Percentiles rank a stretch among this genome's conserved stretches.
Conservation (phyloP, 169 alveolate genomes). For the Cryptosporidium viatorum region DNA sequence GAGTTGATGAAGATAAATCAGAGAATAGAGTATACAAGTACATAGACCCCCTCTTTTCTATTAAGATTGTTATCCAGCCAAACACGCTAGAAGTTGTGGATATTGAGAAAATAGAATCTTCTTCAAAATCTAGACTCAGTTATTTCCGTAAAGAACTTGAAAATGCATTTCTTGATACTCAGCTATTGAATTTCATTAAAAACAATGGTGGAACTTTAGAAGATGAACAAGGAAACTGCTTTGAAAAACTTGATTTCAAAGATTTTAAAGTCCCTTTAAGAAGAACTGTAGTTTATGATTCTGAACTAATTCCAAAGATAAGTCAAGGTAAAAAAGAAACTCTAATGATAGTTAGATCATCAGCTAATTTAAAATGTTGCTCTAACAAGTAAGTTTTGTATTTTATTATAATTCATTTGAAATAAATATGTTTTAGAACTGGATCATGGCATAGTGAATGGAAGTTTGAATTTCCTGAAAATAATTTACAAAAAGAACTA, state of each 20-base stretch:
- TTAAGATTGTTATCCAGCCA: constrained; percentile 16
- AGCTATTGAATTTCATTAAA: not conserved
- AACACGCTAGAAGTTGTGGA: constrained; percentile 39
- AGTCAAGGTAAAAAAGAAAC: constrained; percentile 21
- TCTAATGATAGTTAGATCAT: constrained; percentile 27
- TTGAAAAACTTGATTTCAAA: constrained; percentile 12
- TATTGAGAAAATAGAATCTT: constrained; percentile 25
- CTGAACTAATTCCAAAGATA: constrained; percentile 44
- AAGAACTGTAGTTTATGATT: constrained; percentile 62
- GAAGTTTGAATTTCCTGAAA: constrained; percentile 47
- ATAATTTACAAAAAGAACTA: not conserved
- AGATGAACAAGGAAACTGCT: not conserved
- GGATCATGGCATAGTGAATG: constrained; percentile 70
- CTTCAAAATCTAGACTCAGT: constrained; percentile 2
- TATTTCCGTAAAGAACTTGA: constrained; percentile 16
- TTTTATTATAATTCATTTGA: not conserved
- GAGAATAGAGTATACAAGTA: constrained; percentile 24
- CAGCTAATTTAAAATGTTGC: constrained; percentile 26
- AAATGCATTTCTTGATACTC: constrained; percentile 30
- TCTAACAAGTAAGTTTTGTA: constrained; percentile 46
- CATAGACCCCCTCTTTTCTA: constrained; percentile 29
- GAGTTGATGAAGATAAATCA: not conserved
- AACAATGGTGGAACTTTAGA: not conserved
- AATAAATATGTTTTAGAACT: constrained; percentile 15
- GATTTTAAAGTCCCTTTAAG: constrained; percentile 53